phyloP scores from a whole-genome alignment of 2,329 filamentous ascomycete species.

The Neophaeococcomyces aloes region DNA sequence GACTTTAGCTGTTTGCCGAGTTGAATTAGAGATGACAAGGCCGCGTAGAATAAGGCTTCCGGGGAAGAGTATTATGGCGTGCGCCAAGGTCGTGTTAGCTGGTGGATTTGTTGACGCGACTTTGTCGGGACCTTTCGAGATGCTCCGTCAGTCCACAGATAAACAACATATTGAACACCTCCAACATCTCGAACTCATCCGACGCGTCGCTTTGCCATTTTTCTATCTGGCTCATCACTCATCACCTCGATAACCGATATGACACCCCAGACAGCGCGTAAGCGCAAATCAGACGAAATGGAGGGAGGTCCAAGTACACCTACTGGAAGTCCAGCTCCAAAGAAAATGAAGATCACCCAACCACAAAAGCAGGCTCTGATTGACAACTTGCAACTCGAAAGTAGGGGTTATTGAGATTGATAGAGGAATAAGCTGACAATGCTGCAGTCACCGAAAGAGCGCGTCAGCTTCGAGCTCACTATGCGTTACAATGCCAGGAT shows the following conservation, averaged over 20 bases:
- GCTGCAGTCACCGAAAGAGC: conserved; percentile 76
- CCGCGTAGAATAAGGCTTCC: too few relatives aligned
- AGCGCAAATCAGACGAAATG: conserved; percentile 31
- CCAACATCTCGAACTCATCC: neutral
- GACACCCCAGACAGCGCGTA: conserved; percentile 27
- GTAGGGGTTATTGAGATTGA: conserved; percentile 41
- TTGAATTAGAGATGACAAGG: too few relatives aligned
- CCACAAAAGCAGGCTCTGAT: conserved; percentile 77
- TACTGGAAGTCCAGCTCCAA: conserved; percentile 51
- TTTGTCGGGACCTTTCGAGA: neutral
- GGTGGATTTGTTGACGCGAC: conserved; percentile 8
- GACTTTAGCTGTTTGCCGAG: too few relatives aligned
- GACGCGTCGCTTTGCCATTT: neutral
- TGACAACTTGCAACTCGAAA: conserved; percentile 80
- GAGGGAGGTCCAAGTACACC: conserved; percentile 34
- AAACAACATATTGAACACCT: neutral
- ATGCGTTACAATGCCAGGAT: conserved; percentile 75
- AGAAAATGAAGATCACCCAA: conserved; percentile 50
- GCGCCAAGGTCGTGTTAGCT: neutral
- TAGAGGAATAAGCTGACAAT: neutral
- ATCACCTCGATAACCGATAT: conserved; percentile 21
- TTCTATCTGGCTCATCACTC: neutral
- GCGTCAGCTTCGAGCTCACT: conserved; percentile 77
- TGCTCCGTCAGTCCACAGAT: neutral
- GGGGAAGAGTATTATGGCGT: too few relatives aligned